Evolutionary conservation across 768 basidiomycete species (phyloP).

Genomic region (Amanita exitialis): DNA sequence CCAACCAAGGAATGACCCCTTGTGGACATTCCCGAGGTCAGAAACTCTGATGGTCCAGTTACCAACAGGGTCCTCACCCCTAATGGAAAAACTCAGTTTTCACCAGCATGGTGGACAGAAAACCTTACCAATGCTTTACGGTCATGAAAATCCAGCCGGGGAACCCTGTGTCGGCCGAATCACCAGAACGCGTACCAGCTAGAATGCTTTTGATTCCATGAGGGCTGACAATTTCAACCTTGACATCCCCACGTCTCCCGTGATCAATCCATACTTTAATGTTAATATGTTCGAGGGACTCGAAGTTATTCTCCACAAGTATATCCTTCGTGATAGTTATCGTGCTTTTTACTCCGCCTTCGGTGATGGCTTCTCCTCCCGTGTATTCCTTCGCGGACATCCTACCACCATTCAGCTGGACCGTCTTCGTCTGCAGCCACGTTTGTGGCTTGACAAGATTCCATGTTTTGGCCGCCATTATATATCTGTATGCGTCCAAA

Average conservation of each 20-base stretch:
- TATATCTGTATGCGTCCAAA: conserved; percentile 74
- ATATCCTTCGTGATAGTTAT: conserved; percentile 59
- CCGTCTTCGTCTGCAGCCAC: conserved; percentile 70
- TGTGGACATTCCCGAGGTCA: conserved; percentile 57
- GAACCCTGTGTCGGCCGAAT: conserved; percentile 59
- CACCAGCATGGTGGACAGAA: conserved; percentile 3
- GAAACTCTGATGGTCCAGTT: conserved; percentile 84
- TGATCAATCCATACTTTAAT: conserved; percentile 93
- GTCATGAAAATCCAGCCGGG: conserved; percentile 99
- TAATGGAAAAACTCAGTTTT: conserved; percentile 21
- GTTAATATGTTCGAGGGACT: conserved; percentile 85
- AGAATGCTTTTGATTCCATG: conserved; percentile 79
- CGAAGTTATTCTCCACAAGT: conserved; percentile 69
- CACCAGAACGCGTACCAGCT: conserved; percentile 58
- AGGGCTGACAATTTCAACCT: conserved; percentile 83
- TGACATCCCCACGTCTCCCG: conserved; percentile 78
- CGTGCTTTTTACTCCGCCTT: conserved; percentile 53
- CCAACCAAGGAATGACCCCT: conserved; percentile 80
- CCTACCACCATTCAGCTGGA: conserved; percentile 54
- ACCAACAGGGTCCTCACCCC: conserved; percentile 90
- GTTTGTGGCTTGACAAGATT: conserved; percentile 87
- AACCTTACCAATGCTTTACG: conserved; percentile 88
- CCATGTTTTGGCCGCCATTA: conserved; percentile 78
- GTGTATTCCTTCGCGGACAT: conserved; percentile 46
- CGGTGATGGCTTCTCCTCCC: conserved; percentile 57